Conservation (phyloP, 176 grass and related monocot species). For the Eleusine coracana region DNA sequence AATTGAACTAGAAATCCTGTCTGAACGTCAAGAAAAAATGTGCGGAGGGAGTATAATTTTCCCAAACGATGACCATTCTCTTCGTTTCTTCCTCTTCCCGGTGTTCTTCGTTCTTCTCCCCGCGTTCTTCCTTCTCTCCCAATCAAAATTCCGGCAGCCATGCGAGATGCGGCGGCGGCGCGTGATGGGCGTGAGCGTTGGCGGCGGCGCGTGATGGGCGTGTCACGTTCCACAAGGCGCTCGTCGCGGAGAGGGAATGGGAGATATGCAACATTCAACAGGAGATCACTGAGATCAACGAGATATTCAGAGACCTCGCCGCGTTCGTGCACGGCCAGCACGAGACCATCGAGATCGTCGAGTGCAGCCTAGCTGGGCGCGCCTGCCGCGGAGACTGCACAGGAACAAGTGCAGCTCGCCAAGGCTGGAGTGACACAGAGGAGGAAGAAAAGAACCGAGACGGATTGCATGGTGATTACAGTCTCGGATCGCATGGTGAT, state of each 20-base stretch:
- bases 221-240: constrained; percentile 43
- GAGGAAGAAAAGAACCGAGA: constrained; percentile 36
- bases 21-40: too few species aligned
- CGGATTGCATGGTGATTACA: constrained; percentile 50
- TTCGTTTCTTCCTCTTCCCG: too few species aligned
- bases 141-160: too few species aligned
- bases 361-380: constrained; percentile 34
- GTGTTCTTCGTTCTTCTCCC: too few species aligned
- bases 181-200: too few species aligned
- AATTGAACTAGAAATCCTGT: too few species aligned
- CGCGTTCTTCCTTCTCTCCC: too few species aligned
- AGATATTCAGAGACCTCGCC: constrained; percentile 61
- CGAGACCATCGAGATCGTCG: constrained; percentile 40
- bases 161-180: too few species aligned
- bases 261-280: constrained; percentile 63
- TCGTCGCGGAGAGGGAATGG: constrained; percentile 61
- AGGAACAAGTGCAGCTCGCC: constrained; percentile 39
- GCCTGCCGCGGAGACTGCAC: constrained; percentile 36
- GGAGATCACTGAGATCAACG: constrained; percentile 57
- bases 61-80: too few species aligned
- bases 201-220: too few species aligned
- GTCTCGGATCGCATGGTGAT: too few species aligned
- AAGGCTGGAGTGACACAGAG: constrained; percentile 36
- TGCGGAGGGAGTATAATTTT: too few species aligned
- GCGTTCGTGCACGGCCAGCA: constrained; percentile 52